Evolutionary conservation across 164 flowering plant species (phyloP).

Genomic region (Brasenia schreberi): DNA sequence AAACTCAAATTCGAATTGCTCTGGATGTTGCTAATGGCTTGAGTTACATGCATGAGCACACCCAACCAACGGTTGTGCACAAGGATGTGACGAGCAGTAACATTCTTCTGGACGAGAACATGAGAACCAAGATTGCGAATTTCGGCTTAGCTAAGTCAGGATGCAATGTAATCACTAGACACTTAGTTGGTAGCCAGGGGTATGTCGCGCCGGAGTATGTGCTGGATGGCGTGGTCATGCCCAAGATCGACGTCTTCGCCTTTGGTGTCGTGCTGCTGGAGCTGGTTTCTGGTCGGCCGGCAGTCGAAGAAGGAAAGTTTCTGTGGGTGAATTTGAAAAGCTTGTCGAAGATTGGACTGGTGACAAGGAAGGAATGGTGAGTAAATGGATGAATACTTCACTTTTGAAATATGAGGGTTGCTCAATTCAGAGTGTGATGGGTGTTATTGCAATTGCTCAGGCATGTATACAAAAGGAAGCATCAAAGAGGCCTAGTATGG

Average conservation of each 20-base stretch:
- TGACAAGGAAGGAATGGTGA: constrained; percentile 25
- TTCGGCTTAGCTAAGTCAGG: constrained; percentile 88
- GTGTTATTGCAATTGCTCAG: constrained; percentile 43
- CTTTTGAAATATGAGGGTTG: constrained; percentile 24
- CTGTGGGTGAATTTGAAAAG: constrained; percentile 35
- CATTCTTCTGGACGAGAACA: constrained; percentile 58
- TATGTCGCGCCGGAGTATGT: constrained; percentile 86
- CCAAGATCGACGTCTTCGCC: constrained; percentile 78
- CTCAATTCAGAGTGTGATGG: constrained; percentile 46
- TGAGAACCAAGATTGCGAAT: constrained; percentile 88
- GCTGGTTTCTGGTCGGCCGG: constrained; percentile 63
- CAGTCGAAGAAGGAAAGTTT: constrained; percentile 35
- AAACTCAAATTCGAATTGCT: constrained; percentile 52
- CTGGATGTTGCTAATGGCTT: constrained; percentile 83
- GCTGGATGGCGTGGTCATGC: constrained; percentile 63
- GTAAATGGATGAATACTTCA: constrained; percentile 41
- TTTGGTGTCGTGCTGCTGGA: constrained; percentile 87
- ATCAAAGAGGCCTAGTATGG: constrained; percentile 54
- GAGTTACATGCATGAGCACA: constrained; percentile 87
- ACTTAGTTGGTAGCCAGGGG: constrained; percentile 89
- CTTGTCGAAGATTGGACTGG: constrained; percentile 35
- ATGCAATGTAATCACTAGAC: constrained; percentile 83
- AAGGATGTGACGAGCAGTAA: constrained; percentile 86
- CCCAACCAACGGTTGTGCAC: constrained; percentile 70
- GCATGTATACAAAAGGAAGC: constrained; percentile 63